Conservation (phyloP, 768 basidiomycete species). For the Tulasnella sp. region DNA sequence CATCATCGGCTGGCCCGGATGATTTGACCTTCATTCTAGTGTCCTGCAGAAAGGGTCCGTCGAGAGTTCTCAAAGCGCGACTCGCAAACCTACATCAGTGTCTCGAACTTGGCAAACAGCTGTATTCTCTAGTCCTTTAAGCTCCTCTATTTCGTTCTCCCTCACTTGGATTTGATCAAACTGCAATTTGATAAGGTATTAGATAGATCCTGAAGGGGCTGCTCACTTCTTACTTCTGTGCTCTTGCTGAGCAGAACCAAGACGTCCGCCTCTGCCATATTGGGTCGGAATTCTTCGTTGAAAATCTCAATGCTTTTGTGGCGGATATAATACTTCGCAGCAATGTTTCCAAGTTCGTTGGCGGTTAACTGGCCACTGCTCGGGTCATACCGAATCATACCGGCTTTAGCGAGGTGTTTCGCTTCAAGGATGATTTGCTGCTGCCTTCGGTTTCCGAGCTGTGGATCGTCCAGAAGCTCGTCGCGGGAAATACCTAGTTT, state of each 20-base stretch:
- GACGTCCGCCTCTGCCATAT: conserved; percentile 91
- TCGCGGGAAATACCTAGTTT: conserved; percentile 68
- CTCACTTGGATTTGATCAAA: conserved; percentile 94
- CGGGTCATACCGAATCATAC: conserved; percentile 79
- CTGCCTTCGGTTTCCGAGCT: conserved; percentile 63
- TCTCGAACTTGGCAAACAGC: not conserved
- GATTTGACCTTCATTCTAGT: conserved; percentile 37
- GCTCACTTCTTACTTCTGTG: conserved; percentile 63
- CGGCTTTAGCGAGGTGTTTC: conserved; percentile 56
- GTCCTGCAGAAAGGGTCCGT: conserved; percentile 45
- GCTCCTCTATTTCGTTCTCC: conserved; percentile 82
- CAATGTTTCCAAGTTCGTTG: conserved; percentile 93
- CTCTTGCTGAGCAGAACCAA: conserved; percentile 82
- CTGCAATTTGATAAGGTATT: conserved; percentile 41
- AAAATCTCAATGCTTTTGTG: conserved; percentile 83
- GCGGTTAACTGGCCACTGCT: conserved; percentile 57
- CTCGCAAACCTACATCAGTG: not conserved
- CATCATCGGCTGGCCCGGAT: not conserved
- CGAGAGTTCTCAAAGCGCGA: not conserved
- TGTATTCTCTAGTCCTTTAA: conserved; percentile 60
- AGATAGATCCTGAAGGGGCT: not conserved
- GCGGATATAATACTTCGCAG: conserved; percentile 93
- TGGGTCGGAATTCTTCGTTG: conserved; percentile 67
- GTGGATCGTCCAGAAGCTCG: conserved; percentile 63
- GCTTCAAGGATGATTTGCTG: conserved; percentile 67